Base-by-base conservation (phyloP, 192 early-diverging fungal species). In the Spinellus fusiger region DNA sequence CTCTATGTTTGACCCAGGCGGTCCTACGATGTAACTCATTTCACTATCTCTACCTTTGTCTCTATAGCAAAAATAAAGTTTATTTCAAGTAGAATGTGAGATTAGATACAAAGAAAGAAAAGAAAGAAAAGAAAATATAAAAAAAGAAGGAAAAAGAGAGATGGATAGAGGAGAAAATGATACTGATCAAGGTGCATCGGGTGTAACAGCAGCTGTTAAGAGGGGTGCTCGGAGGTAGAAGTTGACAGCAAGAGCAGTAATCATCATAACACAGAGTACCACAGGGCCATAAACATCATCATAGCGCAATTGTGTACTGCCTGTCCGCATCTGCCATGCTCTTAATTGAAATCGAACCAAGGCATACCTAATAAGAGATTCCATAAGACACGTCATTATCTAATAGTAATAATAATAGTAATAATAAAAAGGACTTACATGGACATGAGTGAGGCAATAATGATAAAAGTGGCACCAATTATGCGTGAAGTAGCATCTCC, bases 391-490 rank as follows among this genome's bases (percentile, higher is more conserved):
- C 7, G 23, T 56, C 35, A 38, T 1, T 50, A 5, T 26, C 26
- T 26, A 47, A 25, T 64, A 34, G 34, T 23, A 22, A 35, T 47
- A 23, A 37, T 13, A 54, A 10, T 12, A 26, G 28, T 10, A 50
- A 9, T 29, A 2, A 55, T 32, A 68, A 73, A 73, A 35, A 84
- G 66, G 18, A 83, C 70, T 71, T 92, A 92, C 20, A 87, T 69
- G 47, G 89, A 84, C n/a, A 88, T 80, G 29, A 84, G 9, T 28
- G 91, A 70, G 0, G 88, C 74, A 52, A 92, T 82, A n/a, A 86
- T 44, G n/a, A 87, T 83, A 71, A 90, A 89, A 22, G 90, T 60
- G 23, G 91, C 68, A 7, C 89, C 90, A 35, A 86, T 74, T 26
- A 86, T 65, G 23, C 66, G 54, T 20, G 66, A 68, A 48, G 69